phyloP scores from a whole-genome alignment of 1,139 yeast genomes.

The Candida smagusa region DNA sequence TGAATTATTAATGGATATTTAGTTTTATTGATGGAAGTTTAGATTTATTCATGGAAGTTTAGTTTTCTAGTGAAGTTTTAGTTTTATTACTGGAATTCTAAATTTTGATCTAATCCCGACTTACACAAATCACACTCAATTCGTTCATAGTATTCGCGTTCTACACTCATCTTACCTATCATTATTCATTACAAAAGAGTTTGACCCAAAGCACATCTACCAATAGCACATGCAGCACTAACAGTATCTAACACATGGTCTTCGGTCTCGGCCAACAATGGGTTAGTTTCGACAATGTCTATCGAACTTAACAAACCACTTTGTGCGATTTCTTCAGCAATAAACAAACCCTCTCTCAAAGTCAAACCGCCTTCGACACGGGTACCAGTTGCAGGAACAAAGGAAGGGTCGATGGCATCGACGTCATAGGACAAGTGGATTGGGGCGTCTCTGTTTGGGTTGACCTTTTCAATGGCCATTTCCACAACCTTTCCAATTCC shows the following conservation, averaged over 20 bases:
- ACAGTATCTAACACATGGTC: constrained; percentile 80
- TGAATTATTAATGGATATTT: too few species aligned
- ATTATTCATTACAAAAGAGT: constrained; percentile 53
- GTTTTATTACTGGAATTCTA: too few species aligned
- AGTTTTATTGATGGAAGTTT: too few species aligned
- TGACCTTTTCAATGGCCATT: constrained; percentile 80
- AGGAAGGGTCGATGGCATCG: constrained; percentile 93
- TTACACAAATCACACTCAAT: too few species aligned
- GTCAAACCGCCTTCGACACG: constrained; percentile 96
- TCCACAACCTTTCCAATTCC: constrained; percentile 91
- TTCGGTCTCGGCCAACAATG: constrained; percentile 78
- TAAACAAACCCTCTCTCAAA: constrained; percentile 87
- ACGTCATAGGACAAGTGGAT: constrained; percentile 92
- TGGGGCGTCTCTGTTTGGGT: constrained; percentile 73
- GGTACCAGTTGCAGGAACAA: constrained; percentile 96
- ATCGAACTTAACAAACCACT: constrained; percentile 82
- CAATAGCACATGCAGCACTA: constrained; percentile 85
- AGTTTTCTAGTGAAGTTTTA: too few species aligned
- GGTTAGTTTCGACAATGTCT: constrained; percentile 94
- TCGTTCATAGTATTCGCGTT: too few species aligned
- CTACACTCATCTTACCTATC: too few species aligned
- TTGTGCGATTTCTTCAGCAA: constrained; percentile 89
- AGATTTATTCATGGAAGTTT: too few species aligned
- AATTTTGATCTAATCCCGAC: too few species aligned
- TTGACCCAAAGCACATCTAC: constrained; percentile 93